Conservation (phyloP, 768 basidiomycete species). For the Harrya chromipes region DNA sequence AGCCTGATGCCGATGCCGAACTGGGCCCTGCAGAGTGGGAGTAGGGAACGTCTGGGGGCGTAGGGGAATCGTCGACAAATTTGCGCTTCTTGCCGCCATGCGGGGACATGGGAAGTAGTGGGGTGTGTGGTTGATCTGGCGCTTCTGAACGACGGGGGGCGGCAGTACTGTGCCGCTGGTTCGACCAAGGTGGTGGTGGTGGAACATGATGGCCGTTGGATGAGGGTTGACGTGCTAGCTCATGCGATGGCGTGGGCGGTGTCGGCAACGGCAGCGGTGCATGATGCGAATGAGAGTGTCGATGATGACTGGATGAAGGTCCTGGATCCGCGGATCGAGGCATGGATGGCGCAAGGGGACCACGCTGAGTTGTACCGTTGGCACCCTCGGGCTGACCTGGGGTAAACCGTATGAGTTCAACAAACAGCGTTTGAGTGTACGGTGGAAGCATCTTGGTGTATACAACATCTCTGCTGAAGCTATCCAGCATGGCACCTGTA, state of each 20-base stretch:
- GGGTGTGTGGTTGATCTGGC: conserved; percentile 16
- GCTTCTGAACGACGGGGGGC: conserved; percentile 24
- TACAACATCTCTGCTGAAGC: conserved; percentile 67
- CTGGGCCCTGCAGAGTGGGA: conserved; percentile 8
- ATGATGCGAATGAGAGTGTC: conserved; percentile 29
- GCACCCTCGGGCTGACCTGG: conserved; percentile 31
- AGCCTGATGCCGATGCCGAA: conserved; percentile 17
- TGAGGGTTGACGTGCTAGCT: conserved; percentile 29
- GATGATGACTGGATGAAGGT: conserved; percentile 29
- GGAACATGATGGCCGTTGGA: conserved; percentile 35
- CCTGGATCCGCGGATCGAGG: conserved; percentile 27
- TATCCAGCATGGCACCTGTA: conserved; percentile 69
- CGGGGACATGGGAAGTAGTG: conserved; percentile 23
- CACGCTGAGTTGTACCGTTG: conserved; percentile 21
- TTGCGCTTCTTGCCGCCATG: conserved; percentile 35
- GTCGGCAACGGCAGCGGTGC: conserved; percentile 31
- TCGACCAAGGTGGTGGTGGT: conserved; percentile 35
- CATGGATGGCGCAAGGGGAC: conserved; percentile 13
- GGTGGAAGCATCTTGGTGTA: conserved; percentile 66
- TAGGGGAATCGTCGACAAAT: conserved; percentile 33
- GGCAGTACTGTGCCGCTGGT: conserved; percentile 26
- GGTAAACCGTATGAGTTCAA: conserved; percentile 58
- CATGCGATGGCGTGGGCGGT: conserved; percentile 34
- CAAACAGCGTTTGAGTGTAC: conserved; percentile 63
- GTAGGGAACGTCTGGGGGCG: conserved; percentile 18